Base-by-base conservation (phyloP, 352 stramenopile genomes). In the Aphanomyces invadans region DNA sequence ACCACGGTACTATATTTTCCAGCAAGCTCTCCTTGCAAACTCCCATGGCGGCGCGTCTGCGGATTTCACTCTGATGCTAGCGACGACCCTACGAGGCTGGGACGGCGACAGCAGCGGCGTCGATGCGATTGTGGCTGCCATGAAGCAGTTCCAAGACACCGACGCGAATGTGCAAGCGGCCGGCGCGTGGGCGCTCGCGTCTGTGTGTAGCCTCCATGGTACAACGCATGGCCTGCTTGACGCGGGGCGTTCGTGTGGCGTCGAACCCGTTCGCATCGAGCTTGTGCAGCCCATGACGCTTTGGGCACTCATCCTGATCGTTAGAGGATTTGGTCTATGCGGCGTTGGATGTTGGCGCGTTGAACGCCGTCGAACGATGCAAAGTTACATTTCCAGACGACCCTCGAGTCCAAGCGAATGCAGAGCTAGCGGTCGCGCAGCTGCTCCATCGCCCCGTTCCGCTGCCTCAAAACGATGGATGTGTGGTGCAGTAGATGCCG, bases 241-340 rank as follows among this genome's bases (percentile, higher is more conserved):
- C 17, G 2, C 7, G n/a, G n/a, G n/a, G n/a, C n/a, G n/a, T n/a
- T n/a, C n/a, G n/a, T n/a, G n/a, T n/a, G n/a, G n/a, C n/a, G n/a
- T n/a, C n/a, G n/a, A n/a, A n/a, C n/a, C n/a, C n/a, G n/a, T n/a
- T n/a, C n/a, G n/a, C n/a, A n/a, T n/a, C n/a, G n/a, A n/a, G n/a
- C n/a, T n/a, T n/a, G n/a, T n/a, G n/a, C n/a, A n/a, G n/a, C n/a
- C n/a, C n/a, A n/a, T n/a, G n/a, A n/a, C n/a, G n/a, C 19, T 33
- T 1, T 23, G 17, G 4, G 56, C 5, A 46, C 15, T 59, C n/a
- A 46, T 4, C n/a, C 4, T 21, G 29, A 36, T 26, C 21, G 31
- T 10, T 42, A 67, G 60, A 67, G 39, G 60, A 67, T 25, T 21
- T 57, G 42, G 38, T 57, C 17, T 67, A 67, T 28, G 60, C 60